Percentiles rank a stretch among this genome's conserved stretches.
phyloP scores from a whole-genome alignment of 306 rosid species.

The Cucurbita pepo region DNA sequence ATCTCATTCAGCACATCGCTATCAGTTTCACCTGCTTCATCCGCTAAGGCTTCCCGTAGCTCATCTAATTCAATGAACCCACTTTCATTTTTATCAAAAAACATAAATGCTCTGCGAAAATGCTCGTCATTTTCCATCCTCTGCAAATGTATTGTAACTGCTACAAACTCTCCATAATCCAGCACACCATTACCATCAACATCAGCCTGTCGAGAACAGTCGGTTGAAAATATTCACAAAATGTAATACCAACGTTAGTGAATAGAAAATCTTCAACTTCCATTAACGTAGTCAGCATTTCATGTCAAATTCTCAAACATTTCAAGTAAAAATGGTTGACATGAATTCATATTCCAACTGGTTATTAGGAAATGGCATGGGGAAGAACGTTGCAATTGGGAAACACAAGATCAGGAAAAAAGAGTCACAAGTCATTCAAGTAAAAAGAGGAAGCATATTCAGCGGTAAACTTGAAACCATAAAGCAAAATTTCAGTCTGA shows the following conservation, averaged over 20 bases:
- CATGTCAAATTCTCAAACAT: neutral
- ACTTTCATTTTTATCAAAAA: conserved; percentile 77
- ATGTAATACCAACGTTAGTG: neutral
- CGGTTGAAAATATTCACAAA: neutral
- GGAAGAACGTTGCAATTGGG: neutral
- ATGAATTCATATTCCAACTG: neutral
- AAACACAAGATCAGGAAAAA: neutral
- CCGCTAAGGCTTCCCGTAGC: conserved; percentile 56
- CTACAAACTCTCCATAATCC: conserved; percentile 96
- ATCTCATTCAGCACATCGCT: conserved; percentile 64
- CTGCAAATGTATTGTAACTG: conserved; percentile 95
- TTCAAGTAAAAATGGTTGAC: neutral
- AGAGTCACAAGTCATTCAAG: neutral
- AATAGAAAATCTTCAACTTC: neutral
- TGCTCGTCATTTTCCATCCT: conserved; percentile 95
- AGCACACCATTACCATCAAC: conserved; percentile 95
- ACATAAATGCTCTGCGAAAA: conserved; percentile 71
- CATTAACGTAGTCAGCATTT: neutral
- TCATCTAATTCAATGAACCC: conserved; percentile 77
- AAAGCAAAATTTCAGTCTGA: neutral
- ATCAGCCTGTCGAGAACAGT: conserved; percentile 51
- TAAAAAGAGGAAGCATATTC: neutral
- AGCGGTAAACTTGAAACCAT: neutral
- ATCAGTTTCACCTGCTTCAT: conserved; percentile 70
- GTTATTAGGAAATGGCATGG: neutral